Conservation (phyloP, 2,329 filamentous ascomycete species). For the Periconia macrospinosa region DNA sequence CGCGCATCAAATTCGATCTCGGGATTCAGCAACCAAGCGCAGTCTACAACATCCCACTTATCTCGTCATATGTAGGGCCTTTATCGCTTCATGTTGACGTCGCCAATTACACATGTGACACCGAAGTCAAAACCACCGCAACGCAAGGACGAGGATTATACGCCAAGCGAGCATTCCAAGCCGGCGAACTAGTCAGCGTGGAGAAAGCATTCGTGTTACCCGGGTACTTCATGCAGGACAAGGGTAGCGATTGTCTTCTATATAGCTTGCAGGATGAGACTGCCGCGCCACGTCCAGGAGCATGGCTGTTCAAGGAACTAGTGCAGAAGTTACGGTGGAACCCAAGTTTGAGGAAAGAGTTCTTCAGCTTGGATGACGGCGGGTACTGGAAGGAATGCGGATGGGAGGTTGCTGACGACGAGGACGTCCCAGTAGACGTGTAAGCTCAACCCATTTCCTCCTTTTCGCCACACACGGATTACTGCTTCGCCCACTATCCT, state of each 20-base stretch:
- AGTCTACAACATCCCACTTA: conserved; percentile 18
- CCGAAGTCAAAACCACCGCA: conserved; percentile 40
- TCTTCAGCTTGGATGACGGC: conserved; percentile 43
- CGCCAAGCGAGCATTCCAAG: conserved; percentile 50
- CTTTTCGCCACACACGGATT: not conserved
- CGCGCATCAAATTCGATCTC: conserved; percentile 25
- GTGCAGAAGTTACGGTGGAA: conserved; percentile 53
- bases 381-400: conserved; percentile 26
- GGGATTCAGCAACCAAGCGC: conserved; percentile 15
- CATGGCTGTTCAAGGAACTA: conserved; percentile 44
- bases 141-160: conserved; percentile 55
- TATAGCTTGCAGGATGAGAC: conserved; percentile 29
- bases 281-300: conserved; percentile 40
- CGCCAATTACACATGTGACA: conserved; percentile 22
- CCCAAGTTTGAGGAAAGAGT: conserved; percentile 29
- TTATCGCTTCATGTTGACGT: conserved; percentile 25
- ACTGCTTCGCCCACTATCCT: not conserved
- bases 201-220: conserved; percentile 56
- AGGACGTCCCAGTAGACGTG: conserved; percentile 46
- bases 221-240: conserved; percentile 42
- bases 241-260: conserved; percentile 19
- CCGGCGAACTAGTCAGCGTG: conserved; percentile 57
- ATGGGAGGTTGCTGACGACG: conserved; percentile 35
- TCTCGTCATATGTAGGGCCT: conserved; percentile 24
- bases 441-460: conserved; percentile 10